Evolutionary conservation across 257 asterid species (phyloP), one percentile per base, ranked within the genome.

Genomic region (Nicotiana knightiana): DNA sequence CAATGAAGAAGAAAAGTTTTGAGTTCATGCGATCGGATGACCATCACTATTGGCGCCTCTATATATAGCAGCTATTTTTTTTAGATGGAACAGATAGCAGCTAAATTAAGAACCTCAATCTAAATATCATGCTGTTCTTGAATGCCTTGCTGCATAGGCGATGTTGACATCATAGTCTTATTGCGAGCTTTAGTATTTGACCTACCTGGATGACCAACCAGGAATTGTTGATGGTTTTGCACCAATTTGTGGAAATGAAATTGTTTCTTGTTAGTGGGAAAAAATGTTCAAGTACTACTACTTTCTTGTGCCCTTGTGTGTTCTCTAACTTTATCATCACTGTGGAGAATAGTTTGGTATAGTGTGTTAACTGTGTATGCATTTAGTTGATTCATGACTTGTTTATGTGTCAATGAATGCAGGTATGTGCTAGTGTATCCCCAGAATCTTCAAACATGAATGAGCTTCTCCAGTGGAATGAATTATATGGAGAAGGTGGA

Each of bases 351-450:
- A 28, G n/a, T 64, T 64, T 30, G 43, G n/a, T 64, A 30, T 64
- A 13, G 70, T 26, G 39, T 12, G 39, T 15, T 32, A 53, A 13
- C 0, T 64, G 32, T 64, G 37, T 28, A 28, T 64, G 6, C 70
- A 64, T 64, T 64, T 28, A 64, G 43, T 64, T 46, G 61, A 24
- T 71, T 51, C 46, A 51, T 75, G 39, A 51, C 80, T 79, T 13
- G 61, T 48, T 62, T 64, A 28, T 39, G 55, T 64, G 59, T 79
- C 7, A 18, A 4, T 17, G 86, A 84, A 85, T 86, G 73, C 82
- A 93, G 97, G 96, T 93, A 46, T 88, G 89, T 79, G 97, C 96
- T 28, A 93, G 96, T 67, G 93, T 93, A 12, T 89, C 97, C 57
- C 84, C 93, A 10, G 97, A 93, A 59, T 91, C 97, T 0, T 82